phyloP scores from a whole-genome alignment of 2,329 filamentous ascomycete genomes.

The Pyricularia sp. region DNA sequence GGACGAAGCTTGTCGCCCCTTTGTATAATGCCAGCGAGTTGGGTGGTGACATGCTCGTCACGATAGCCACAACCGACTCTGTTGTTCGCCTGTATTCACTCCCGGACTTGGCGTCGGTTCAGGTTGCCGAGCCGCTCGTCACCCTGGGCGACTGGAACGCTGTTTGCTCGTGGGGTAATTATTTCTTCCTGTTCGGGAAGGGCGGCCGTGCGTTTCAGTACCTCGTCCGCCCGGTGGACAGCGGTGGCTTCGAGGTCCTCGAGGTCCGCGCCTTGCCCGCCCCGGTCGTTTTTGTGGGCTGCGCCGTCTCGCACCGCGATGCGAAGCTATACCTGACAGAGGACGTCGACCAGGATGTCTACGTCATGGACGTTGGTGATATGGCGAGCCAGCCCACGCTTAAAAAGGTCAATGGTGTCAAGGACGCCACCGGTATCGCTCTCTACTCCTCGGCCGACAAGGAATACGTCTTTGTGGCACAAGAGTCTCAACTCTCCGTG shows the following conservation, averaged over 20 bases:
- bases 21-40: conserved; percentile 23
- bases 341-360: conserved; percentile 26
- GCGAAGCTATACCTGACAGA: conserved; percentile 28
- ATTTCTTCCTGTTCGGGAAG: conserved; percentile 37
- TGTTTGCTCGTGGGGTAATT: conserved; percentile 34
- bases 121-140: conserved; percentile 18
- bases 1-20: conserved; percentile 33
- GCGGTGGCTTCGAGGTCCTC: conserved; percentile 22
- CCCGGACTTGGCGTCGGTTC: conserved; percentile 18
- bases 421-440: conserved; percentile 29
- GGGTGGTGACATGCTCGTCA: conserved; percentile 20
- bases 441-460: conserved; percentile 21
- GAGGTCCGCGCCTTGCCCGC: conserved; percentile 34
- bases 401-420: conserved; percentile 5
- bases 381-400: conserved; percentile 26
- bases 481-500: conserved; percentile 25
- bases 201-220: conserved; percentile 23
- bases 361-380: conserved; percentile 28
- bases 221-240: conserved; percentile 20
- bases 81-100: conserved; percentile 29
- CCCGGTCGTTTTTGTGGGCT: conserved; percentile 31
- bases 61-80: conserved; percentile 32
- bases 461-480: conserved; percentile 32
- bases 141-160: conserved; percentile 37
- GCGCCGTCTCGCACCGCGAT: conserved; percentile 26